Conservation (phyloP, 2,329 filamentous ascomycete genomes). For the Plectosphaerella cucumerina region DNA sequence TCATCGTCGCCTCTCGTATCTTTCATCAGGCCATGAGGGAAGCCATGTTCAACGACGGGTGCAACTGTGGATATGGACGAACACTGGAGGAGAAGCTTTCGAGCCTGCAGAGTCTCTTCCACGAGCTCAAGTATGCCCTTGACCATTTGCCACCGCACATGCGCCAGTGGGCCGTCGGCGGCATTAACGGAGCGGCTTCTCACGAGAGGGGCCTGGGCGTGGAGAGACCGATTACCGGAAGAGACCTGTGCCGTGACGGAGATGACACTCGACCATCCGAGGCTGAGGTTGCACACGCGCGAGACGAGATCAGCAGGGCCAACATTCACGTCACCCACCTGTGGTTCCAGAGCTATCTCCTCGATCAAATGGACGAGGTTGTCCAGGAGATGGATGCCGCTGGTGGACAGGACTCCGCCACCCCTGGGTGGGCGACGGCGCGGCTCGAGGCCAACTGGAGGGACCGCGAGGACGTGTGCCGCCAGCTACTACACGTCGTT, state of each 20-base stretch:
- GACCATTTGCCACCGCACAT: constrained; percentile 20
- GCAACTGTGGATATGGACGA: constrained; percentile 6
- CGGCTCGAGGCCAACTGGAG: constrained; percentile 19
- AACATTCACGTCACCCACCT: constrained; percentile 32
- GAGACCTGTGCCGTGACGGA: not conserved
- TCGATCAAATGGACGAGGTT: constrained; percentile 26
- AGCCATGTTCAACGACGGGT: constrained; percentile 10
- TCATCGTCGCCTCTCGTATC: constrained; percentile 21
- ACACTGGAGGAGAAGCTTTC: constrained; percentile 12
- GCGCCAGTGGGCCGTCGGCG: constrained; percentile 16
- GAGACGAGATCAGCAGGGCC: constrained; percentile 22
- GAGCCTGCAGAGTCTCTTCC: constrained; percentile 19
- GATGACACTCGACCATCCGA: not conserved
- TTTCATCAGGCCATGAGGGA: constrained; percentile 17
- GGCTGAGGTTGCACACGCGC: constrained; percentile 6
- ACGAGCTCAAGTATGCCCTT: constrained; percentile 24
- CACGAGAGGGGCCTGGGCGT: not conserved
- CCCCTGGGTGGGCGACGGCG: not conserved
- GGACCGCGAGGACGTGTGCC: constrained; percentile 29
- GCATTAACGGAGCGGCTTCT: not conserved
- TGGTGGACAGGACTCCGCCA: not conserved
- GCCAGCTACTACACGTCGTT: constrained; percentile 28
- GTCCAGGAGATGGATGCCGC: constrained; percentile 10
- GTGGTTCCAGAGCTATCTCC: constrained; percentile 29
- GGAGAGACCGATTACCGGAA: not conserved